Evolutionary conservation across 768 basidiomycete species (phyloP).

Genomic region (Austroboletus eburneus): DNA sequence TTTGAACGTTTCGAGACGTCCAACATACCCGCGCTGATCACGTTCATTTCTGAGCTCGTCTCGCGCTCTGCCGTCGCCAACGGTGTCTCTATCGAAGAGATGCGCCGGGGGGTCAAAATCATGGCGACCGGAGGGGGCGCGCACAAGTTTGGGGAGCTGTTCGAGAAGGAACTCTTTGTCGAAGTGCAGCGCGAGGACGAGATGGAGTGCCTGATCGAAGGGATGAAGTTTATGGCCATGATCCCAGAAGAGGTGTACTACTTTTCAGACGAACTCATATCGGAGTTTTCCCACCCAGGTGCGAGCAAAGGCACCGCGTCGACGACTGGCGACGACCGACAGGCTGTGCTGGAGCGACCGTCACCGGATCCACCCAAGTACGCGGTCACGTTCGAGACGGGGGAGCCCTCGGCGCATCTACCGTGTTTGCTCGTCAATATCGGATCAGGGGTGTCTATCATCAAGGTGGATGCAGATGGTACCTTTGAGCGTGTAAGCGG

Average conservation of each 20-base stretch:
- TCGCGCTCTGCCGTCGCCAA: conserved; percentile 81
- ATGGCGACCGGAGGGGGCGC: conserved; percentile 98
- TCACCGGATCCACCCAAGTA: conserved; percentile 88
- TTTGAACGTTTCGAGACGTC: conserved; percentile 97
- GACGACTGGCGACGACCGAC: conserved; percentile 5
- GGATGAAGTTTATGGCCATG: conserved; percentile 91
- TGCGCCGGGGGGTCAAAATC: conserved; percentile 91
- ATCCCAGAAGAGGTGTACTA: conserved; percentile 98
- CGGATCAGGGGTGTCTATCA: conserved; percentile 94
- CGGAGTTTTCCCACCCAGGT: conserved; percentile 45
- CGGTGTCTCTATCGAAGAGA: conserved; percentile 81
- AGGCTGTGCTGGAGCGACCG: conserved; percentile 64
- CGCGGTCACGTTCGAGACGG: conserved; percentile 80
- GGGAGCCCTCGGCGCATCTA: conserved; percentile 78
- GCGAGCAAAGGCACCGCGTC: conserved; percentile 6
- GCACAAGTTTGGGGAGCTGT: conserved; percentile 86
- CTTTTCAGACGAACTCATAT: conserved; percentile 96
- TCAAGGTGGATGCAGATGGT: conserved; percentile 95
- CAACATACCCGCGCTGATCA: conserved; percentile 77
- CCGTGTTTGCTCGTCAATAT: conserved; percentile 98
- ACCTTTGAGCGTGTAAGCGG: conserved; percentile 95
- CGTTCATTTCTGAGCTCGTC: conserved; percentile 85
- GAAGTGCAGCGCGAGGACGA: conserved; percentile 92
- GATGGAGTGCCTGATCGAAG: conserved; percentile 98
- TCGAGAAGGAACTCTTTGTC: conserved; percentile 69